Conservation (phyloP, 2,329 filamentous ascomycete species). For the Pseudogymnoascus sp. region DNA sequence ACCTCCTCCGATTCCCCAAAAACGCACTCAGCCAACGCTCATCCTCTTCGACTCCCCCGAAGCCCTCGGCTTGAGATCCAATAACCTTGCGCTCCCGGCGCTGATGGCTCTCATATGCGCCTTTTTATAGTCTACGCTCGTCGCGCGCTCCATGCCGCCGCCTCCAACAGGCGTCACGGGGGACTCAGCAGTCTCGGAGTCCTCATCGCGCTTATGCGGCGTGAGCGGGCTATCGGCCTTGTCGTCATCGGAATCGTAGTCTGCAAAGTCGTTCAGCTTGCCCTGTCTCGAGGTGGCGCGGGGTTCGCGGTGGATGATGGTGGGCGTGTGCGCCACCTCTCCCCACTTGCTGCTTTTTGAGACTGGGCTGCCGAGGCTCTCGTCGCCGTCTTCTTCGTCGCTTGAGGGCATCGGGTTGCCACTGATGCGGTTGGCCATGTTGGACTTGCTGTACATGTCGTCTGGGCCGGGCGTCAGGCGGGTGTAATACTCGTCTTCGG, state of each 20-base stretch:
- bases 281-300: conserved; percentile 53
- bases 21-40: conserved; percentile 19
- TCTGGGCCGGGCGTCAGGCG: conserved; percentile 38
- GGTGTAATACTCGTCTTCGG: conserved; percentile 69
- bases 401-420: conserved; percentile 46
- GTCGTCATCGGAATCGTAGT: conserved; percentile 19
- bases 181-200: conserved; percentile 14
- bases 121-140: conserved; percentile 56
- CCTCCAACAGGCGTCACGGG: neutral
- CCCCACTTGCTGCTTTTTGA: conserved; percentile 26
- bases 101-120: conserved; percentile 65
- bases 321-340: conserved; percentile 41
- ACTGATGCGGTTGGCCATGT: conserved; percentile 36
- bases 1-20: too few relatives aligned
- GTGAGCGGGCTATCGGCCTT: conserved; percentile 30
- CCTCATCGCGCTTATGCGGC: conserved; percentile 16
- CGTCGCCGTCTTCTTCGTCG: conserved; percentile 50
- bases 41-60: conserved; percentile 44
- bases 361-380: conserved; percentile 27
- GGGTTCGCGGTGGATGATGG: conserved; percentile 55
- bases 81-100: conserved; percentile 66
- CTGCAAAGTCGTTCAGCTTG: conserved; percentile 31
- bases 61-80: conserved; percentile 54
- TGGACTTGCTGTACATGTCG: conserved; percentile 24
- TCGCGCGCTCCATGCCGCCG: conserved; percentile 51